phyloP scores from a whole-genome alignment of 768 basidiomycete genomes.

The Kwoniella bestiolae region DNA sequence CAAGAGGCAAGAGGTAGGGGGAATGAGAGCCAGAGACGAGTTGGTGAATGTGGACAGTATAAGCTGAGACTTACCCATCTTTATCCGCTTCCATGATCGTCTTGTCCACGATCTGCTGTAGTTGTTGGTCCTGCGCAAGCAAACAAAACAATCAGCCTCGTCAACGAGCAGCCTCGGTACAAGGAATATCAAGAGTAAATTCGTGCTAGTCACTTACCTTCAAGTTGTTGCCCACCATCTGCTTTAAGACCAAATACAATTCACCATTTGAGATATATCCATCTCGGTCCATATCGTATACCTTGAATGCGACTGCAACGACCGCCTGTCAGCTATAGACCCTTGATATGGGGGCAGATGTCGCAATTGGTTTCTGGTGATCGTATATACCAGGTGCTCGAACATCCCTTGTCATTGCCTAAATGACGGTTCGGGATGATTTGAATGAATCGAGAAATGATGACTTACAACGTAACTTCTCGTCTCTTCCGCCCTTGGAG shows the following conservation, averaged over 20 bases:
- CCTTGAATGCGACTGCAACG: slow-evolving; percentile 97
- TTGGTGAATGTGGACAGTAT: no score
- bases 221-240: slow-evolving; percentile 99
- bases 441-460: no score
- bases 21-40: no score
- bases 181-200: neutral
- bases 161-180: neutral
- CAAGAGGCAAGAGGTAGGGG: no score
- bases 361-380: no score
- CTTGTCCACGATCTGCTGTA: slow-evolving; percentile 99
- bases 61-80: slow-evolving; percentile 66
- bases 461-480: slow-evolving; percentile 87
- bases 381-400: no score
- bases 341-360: no score
- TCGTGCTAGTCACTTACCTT: no score
- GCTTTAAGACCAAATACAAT: slow-evolving; percentile 96
- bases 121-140: slow-evolving; percentile 78
- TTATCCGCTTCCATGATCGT: slow-evolving; percentile 99
- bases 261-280: slow-evolving; percentile 98
- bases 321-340: no score
- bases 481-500: slow-evolving; percentile 92
- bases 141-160: neutral
- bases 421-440: no score
- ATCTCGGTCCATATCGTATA: slow-evolving; percentile 98
- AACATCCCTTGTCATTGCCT: no score